Base-by-base conservation (phyloP, 208 protist genomes). In the Leishmania gerbilli region DNA sequence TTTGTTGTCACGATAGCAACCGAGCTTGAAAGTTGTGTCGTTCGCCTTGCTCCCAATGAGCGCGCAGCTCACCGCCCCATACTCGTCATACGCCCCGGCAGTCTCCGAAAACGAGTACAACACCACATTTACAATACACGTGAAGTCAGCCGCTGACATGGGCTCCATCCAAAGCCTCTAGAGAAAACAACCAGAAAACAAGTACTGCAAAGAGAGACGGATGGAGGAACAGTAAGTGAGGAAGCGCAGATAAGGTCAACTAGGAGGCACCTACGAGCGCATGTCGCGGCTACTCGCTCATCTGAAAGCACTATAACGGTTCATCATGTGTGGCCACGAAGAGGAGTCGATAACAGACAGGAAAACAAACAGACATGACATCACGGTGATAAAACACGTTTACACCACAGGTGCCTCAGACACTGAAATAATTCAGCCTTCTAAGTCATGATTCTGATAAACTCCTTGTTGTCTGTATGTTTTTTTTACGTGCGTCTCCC, bases 1-100 rank as follows among this genome's bases (percentile, higher is more conserved):
- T 71, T 90, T 86, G 64, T 91, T 88, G 71, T 92, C 87, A 58
- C 90, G 88, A 80, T 95, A 96, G 75, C 93, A 96, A 4, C 90
- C 93, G 67, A 96, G 82, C 68, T 95, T 95, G 81, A 91, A 96
- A 21, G 85, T 72, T 15, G 84, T 82, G 8, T 76, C 68, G 45
- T 79, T 79, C 7, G 79, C 86, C 51, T 87, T 75, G 69, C 87
- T 88, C 19, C 89, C 92, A 42, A 93, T 85, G 49, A 95, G 90
- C 19, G 87, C 84, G 74, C 92, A 95, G 56, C 86, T 85, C 72
- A 91, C 88, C 24, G 80, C 74, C 21, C 90, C 90, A 67, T 89
- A 91, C 68, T 93, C 88, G 49, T 93, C 80, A 77, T 93, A 93
- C 21, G 90, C 68, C 42, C 72, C 79, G 19, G 81, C 87, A 6